These are phyloP conservation scores for Candida nonsorbophila DNA, from an alignment of 805 yeast species.

Conservation along the genomic window DNA sequence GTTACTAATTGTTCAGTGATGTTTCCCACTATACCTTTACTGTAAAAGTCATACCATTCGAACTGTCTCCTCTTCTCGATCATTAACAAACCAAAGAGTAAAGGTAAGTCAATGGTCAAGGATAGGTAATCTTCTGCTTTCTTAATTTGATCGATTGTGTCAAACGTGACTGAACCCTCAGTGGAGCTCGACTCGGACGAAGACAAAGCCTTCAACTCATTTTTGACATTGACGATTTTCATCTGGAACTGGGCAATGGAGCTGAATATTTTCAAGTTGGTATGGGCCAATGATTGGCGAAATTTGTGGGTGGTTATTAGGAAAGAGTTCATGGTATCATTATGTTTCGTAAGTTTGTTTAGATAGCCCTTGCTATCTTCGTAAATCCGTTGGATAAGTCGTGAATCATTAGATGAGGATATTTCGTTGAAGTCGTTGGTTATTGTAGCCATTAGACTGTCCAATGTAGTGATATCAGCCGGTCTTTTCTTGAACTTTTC, in stretches of 20 bases:
- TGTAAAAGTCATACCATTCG: conserved; percentile 47
- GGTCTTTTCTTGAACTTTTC: conserved; percentile 17
- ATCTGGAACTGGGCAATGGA: conserved; percentile 32
- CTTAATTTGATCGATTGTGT: conserved; percentile 21
- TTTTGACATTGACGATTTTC: conserved; percentile 28
- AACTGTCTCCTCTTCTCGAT: conserved; percentile 57
- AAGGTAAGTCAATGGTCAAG: conserved; percentile 59
- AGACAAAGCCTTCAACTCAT: conserved; percentile 21
- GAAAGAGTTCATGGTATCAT: background rate
- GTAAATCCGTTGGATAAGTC: conserved; percentile 2
- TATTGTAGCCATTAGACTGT: too few species aligned
- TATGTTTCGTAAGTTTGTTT: background rate
- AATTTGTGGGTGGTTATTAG: conserved; percentile 14
- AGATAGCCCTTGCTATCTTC: background rate
- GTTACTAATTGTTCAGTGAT: conserved; percentile 55
- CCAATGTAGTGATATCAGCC: too few species aligned
- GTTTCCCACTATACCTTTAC: conserved; percentile 34
- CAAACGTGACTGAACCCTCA: conserved; percentile 7
- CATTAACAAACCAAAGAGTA: conserved; percentile 64
- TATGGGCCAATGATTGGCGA: conserved; percentile 15
- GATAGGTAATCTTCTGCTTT: conserved; percentile 32
- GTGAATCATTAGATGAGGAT: conserved; percentile 1
- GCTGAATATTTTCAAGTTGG: conserved; percentile 21
- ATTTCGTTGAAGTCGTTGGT: conserved; percentile 3
- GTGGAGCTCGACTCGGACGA: conserved; percentile 3